These are phyloP conservation scores for Tuber umbilicatum DNA, from an alignment of 495 filamentous ascomycete genomes.

Conservation along the genomic window DNA sequence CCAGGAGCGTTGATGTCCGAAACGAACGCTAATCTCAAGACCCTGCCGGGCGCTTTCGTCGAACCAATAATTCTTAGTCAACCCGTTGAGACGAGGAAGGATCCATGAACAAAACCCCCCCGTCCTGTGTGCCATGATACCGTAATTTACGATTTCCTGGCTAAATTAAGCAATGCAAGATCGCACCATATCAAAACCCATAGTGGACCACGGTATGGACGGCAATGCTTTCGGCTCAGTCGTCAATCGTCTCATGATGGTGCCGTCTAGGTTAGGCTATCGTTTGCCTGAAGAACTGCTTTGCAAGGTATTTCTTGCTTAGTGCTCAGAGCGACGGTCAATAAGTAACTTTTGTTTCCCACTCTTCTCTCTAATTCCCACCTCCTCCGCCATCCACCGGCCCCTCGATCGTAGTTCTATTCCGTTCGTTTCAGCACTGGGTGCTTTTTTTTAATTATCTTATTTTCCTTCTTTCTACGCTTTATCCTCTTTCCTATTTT, in stretches of 20 bases:
- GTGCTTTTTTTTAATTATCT: background rate
- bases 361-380: background rate
- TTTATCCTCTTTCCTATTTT: background rate
- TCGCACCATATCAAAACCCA: background rate
- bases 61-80: background rate
- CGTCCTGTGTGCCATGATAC: background rate
- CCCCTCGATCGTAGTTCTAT: background rate
- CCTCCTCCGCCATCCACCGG: background rate
- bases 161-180: background rate
- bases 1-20: background rate
- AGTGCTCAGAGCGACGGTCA: background rate
- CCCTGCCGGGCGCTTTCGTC: background rate
- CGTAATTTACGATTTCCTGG: background rate
- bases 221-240: background rate
- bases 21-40: background rate
- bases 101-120: background rate
- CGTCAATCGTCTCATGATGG: background rate
- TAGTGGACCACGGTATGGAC: background rate
- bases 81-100: background rate
- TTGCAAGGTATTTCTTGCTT: background rate
- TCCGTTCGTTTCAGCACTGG: background rate
- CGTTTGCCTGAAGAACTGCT: background rate
- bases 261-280: background rate
- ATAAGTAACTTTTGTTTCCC: conserved; percentile 1
- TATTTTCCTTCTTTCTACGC: background rate